Evolutionary conservation across 768 basidiomycete genomes (phyloP).

Genomic region (Serendipita indica): DNA sequence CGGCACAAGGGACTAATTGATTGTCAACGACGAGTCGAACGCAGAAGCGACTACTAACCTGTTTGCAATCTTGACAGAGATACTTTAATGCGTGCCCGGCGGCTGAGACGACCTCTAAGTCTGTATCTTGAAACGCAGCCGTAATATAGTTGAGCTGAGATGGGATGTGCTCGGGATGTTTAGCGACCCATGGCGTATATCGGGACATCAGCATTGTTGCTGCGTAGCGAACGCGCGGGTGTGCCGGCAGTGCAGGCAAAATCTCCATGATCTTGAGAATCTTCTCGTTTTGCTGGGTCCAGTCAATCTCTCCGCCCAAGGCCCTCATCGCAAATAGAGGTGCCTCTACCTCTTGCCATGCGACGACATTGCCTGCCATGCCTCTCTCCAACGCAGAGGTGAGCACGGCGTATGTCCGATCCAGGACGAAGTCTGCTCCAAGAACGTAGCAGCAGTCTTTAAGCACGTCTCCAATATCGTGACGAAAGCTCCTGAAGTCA

Average conservation of each 20-base stretch:
- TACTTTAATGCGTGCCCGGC: constrained; percentile 94
- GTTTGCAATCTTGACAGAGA: constrained; percentile 91
- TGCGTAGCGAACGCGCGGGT: constrained; percentile 88
- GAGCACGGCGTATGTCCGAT: constrained; percentile 69
- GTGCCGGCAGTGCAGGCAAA: constrained; percentile 73
- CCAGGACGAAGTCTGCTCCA: constrained; percentile 69
- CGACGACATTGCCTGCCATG: constrained; percentile 28
- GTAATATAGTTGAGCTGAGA: constrained; percentile 85
- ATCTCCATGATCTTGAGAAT: constrained; percentile 96
- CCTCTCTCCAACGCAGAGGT: constrained; percentile 48
- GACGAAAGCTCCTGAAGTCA: constrained; percentile 85
- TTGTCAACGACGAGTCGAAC: constrained; percentile 4
- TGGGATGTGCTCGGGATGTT: constrained; percentile 73
- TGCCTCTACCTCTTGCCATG: constrained; percentile 97
- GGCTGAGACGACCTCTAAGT: constrained; percentile 75
- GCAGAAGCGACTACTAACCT: constrained; percentile 32
- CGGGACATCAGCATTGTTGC: constrained; percentile 87
- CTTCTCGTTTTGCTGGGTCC: constrained; percentile 53
- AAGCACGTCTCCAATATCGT: constrained; percentile 96
- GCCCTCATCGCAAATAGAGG: constrained; percentile 95
- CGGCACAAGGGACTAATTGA: constrained; percentile 64
- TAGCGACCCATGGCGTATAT: constrained; percentile 93
- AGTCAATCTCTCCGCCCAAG: constrained; percentile 89
- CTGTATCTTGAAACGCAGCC: constrained; percentile 70
- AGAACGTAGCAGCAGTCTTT: constrained; percentile 97